Conservation (phyloP, 495 filamentous ascomycete species). For the Aspergillus bridgeri region DNA sequence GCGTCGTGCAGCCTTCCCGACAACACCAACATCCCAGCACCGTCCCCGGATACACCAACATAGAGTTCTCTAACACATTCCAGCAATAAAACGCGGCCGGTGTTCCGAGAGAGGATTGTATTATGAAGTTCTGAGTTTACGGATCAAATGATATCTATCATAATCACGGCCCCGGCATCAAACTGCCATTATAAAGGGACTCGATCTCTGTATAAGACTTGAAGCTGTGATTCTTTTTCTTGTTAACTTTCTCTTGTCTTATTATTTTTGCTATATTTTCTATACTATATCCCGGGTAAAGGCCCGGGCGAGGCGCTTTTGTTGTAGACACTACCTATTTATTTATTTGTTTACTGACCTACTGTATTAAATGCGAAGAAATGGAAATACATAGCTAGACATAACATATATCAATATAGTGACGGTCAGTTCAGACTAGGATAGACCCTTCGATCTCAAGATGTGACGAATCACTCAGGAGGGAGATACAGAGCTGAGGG, state of each 20-base stretch:
- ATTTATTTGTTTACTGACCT: not conserved
- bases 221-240: not conserved
- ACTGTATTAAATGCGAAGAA: not conserved
- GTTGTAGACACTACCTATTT: not conserved
- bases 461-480: no score
- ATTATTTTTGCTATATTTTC: not conserved
- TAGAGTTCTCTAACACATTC: constrained; percentile 14
- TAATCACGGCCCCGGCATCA: no score
- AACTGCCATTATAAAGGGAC: no score
- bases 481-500: not conserved
- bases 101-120: not conserved
- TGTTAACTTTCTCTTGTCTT: not conserved
- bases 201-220: no score
- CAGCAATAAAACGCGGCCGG: not conserved
- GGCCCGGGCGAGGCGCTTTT: not conserved
- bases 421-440: no score
- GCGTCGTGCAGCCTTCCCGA: constrained; percentile 6
- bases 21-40: no score
- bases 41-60: constrained; percentile 7
- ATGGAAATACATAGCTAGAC: not conserved
- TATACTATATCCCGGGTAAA: no score
- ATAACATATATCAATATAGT: no score
- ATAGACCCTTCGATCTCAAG: no score
- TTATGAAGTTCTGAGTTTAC: not conserved
- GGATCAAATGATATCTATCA: no score